A percentile compares a stretch with the other conserved stretches of the same genome.
Evolutionary conservation across 176 grass and related monocot species (phyloP).

Genomic region (Hyparrhenia diplandra): DNA sequence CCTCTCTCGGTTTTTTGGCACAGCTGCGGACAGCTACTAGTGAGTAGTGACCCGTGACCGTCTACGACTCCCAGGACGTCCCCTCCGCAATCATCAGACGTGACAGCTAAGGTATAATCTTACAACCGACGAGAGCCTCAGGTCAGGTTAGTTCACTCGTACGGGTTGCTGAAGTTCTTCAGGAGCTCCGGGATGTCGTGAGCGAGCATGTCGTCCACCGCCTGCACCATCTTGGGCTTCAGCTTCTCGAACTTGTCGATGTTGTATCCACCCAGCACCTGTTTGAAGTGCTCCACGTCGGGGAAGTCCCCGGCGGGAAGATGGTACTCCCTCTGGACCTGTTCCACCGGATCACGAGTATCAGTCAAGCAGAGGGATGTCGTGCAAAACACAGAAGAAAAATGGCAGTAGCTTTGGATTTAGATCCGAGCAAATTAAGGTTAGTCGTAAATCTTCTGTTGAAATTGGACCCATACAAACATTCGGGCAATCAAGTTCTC

Average conservation of each 20-base stretch:
- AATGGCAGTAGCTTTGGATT: neutral
- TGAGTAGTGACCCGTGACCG: neutral
- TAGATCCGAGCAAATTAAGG: neutral
- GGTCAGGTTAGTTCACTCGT: constrained; percentile 41
- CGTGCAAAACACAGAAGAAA: neutral
- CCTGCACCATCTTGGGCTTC: constrained; percentile 88
- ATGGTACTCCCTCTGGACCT: constrained; percentile 86
- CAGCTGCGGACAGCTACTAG: neutral
- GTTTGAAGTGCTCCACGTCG: constrained; percentile 77
- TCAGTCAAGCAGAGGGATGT: neutral
- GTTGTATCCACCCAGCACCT: constrained; percentile 70
- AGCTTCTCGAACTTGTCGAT: constrained; percentile 98
- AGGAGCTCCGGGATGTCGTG: constrained; percentile 82
- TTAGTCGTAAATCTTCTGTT: neutral
- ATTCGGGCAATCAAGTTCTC: neutral
- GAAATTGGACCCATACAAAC: neutral
- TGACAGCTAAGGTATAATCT: neutral
- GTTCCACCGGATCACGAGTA: constrained; percentile 3
- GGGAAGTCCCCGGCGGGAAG: constrained; percentile 86
- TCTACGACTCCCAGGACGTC: neutral
- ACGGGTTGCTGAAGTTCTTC: constrained; percentile 84
- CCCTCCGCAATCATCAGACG: neutral
- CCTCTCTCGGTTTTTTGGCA: neutral
- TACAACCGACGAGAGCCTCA: constrained; percentile 37
- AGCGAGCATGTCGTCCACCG: constrained; percentile 83